Evolutionary conservation across 495 filamentous ascomycete species (phyloP).

Genomic region (Cudoniella acicularis): DNA sequence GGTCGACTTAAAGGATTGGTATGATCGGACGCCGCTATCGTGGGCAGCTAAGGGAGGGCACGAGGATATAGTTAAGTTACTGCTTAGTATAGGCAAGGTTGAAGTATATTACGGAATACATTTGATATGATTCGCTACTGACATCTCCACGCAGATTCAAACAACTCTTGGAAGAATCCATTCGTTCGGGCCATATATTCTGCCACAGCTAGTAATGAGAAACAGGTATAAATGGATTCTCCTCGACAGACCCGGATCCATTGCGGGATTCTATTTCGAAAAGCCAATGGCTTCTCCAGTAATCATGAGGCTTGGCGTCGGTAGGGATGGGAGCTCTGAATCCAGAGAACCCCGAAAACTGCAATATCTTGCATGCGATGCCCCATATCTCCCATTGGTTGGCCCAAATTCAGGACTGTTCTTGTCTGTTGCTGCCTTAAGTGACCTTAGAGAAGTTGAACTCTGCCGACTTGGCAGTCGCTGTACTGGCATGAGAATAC

Average conservation of each 20-base stretch:
- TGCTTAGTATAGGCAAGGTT: too few relatives aligned
- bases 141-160: not conserved
- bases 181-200: slow-evolving; percentile 1
- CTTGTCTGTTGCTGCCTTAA: slow-evolving; percentile 13
- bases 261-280: slow-evolving; percentile 15
- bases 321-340: not conserved
- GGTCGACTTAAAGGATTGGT: too few relatives aligned
- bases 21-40: too few relatives aligned
- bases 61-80: too few relatives aligned
- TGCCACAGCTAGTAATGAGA: not conserved
- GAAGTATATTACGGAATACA: too few relatives aligned
- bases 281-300: not conserved
- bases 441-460: not conserved
- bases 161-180: not conserved
- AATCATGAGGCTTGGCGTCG: slow-evolving; percentile 12
- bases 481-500: slow-evolving; percentile 9
- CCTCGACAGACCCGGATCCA: slow-evolving; percentile 1
- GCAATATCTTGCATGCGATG: not conserved
- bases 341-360: not conserved
- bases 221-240: slow-evolving; percentile 13
- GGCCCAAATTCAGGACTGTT: slow-evolving; percentile 12
- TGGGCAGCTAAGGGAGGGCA: too few relatives aligned
- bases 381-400: not conserved
- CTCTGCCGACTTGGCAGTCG: slow-evolving; percentile 5
- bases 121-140: too few relatives aligned